A percentile compares a stretch with the other conserved stretches of the same genome.
Conservation (phyloP, 805 yeast genomes). For the Clavispora asparagi region DNA sequence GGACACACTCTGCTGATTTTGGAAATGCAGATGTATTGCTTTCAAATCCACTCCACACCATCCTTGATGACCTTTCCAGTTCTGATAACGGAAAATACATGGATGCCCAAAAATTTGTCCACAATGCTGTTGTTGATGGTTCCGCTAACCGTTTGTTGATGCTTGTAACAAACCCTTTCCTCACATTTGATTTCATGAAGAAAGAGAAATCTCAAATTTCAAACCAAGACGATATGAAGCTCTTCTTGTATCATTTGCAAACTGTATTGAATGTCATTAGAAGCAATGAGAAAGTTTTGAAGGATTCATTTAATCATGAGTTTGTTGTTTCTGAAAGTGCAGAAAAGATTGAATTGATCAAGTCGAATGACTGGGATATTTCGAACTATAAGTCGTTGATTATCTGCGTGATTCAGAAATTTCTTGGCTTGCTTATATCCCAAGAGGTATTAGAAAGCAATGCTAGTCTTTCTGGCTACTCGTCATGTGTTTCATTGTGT, state of each 20-base stretch:
- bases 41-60: conserved; percentile 57
- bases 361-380: conserved; percentile 41
- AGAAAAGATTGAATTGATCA: conserved; percentile 36
- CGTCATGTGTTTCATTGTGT: conserved; percentile 29
- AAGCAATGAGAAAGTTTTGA: conserved; percentile 37
- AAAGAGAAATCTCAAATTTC: conserved; percentile 20
- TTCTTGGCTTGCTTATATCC: conserved; percentile 30
- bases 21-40: conserved; percentile 49
- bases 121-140: conserved; percentile 43
- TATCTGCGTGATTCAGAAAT: conserved; percentile 41
- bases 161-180: conserved; percentile 50
- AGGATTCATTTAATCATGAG: conserved; percentile 51
- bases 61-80: conserved; percentile 58
- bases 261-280: conserved; percentile 48
- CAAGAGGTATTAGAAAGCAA: conserved; percentile 17
- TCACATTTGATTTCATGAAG: conserved; percentile 35
- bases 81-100: conserved; percentile 39
- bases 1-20: conserved; percentile 62
- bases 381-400: conserved; percentile 61
- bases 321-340: conserved; percentile 51
- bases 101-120: conserved; percentile 46
- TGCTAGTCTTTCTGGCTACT: conserved; percentile 15
- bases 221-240: conserved; percentile 54
- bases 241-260: conserved; percentile 58
- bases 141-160: conserved; percentile 58